These are phyloP conservation scores for Colletotrichum simmondsii DNA, from an alignment of 2,329 filamentous ascomycete species.

Conservation along the genomic window DNA sequence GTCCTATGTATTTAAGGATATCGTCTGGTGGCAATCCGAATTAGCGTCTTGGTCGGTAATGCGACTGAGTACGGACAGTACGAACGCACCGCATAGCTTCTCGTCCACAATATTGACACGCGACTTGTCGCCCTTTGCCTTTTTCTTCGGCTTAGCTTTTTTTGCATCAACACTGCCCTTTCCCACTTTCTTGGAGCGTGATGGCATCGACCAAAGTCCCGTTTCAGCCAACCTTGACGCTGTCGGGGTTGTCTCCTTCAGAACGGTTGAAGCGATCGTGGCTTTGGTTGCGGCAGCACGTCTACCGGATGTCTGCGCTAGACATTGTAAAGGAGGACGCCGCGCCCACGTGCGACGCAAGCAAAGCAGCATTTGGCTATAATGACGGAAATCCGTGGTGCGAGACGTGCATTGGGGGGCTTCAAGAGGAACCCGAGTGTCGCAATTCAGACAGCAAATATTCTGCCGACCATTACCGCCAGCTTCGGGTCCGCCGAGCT, in stretches of 20 bases:
- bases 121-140: slow-evolving; percentile 9
- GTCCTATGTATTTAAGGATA: slow-evolving; percentile 74
- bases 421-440: too few species aligned
- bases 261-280: not conserved
- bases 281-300: too few species aligned
- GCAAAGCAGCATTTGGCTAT: not conserved
- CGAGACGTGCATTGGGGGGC: not conserved
- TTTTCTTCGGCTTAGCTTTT: not conserved
- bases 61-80: too few species aligned
- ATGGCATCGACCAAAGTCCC: not conserved
- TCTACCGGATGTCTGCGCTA: not conserved
- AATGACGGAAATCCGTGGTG: not conserved
- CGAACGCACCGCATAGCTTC: slow-evolving; percentile 58
- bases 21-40: slow-evolving; percentile 63
- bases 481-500: not conserved
- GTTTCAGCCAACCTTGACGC: not conserved
- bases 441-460: not conserved
- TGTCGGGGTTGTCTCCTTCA: not conserved
- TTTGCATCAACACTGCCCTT: not conserved
- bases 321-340: not conserved
- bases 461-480: not conserved
- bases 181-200: not conserved
- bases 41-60: not conserved
- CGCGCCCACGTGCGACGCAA: not conserved
- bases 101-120: slow-evolving; percentile 66